These are phyloP conservation scores for Plenodomus lindquistii DNA, from an alignment of 2,329 filamentous ascomycete genomes.

Conservation along the genomic window DNA sequence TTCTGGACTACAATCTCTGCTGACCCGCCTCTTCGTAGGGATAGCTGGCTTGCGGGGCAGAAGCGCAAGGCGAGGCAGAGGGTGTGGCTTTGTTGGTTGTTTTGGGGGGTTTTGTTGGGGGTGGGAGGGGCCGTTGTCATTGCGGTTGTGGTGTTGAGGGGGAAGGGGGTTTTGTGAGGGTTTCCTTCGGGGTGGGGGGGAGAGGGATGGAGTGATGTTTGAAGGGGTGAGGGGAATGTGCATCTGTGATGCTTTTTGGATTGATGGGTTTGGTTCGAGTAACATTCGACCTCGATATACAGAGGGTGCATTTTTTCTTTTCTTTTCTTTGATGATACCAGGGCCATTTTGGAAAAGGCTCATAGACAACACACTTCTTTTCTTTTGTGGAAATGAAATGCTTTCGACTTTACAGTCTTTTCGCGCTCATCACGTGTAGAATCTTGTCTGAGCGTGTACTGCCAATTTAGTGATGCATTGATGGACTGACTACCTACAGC, in stretches of 20 bases:
- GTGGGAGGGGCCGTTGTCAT: conserved; percentile 50
- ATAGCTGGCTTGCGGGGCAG: conserved; percentile 59
- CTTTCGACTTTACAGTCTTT: too few species aligned
- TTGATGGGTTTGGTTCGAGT: conserved; percentile 1
- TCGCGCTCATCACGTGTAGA: too few species aligned
- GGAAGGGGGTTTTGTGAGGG: conserved; percentile 30
- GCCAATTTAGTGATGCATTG: too few species aligned
- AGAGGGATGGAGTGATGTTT: not conserved
- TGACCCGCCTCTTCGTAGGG: conserved; percentile 43
- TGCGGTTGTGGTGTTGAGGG: conserved; percentile 50
- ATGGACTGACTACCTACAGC: not conserved
- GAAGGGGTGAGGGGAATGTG: not conserved
- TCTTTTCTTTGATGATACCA: conserved; percentile 4
- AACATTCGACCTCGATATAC: not conserved
- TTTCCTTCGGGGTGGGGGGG: not conserved
- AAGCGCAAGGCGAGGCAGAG: conserved; percentile 52
- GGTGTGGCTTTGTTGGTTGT: conserved; percentile 53
- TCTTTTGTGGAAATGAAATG: not conserved
- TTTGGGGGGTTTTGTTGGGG: conserved; percentile 53
- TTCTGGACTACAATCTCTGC: conserved; percentile 38
- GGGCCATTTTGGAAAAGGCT: not conserved
- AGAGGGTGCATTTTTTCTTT: not conserved
- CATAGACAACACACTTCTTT: conserved; percentile 1
- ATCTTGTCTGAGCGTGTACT: not conserved
- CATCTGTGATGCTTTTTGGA: not conserved